Base-by-base conservation (phyloP, 2,329 filamentous ascomycete species). In the Talaromyces sp. region DNA sequence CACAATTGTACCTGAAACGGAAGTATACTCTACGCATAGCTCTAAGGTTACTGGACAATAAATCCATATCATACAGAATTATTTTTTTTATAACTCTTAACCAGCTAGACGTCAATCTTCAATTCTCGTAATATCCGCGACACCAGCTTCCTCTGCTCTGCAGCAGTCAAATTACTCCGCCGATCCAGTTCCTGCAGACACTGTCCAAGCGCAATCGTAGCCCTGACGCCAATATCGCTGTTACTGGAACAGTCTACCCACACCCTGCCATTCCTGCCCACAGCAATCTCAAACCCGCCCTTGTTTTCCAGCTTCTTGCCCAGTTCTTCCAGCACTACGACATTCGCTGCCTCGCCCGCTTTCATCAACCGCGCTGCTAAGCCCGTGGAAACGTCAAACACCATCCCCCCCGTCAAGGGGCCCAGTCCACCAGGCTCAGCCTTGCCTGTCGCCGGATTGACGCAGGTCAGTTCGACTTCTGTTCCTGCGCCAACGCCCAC, bases 391-490 rank as follows among this genome's bases (percentile, higher is more conserved):
- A 97, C 81, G 63, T 85, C 80, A 69, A 92, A 97, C 27, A 96
- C 76, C 89, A 95, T 97, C 12, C 94, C 94, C 9, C 88, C 91
- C 3, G 82, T 86, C 56, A 99, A 76, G 7, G 90, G 90, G 0
- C 94, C 94, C 17, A 97, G 80, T 0, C 93, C 93, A 53, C 96
- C 93, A 0, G 88, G 83, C 67, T 97, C 92, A 1, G 89, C 83
- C 70, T 95, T 96, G 27, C 93, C 93, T 0, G 92, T 97, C 1
- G 88, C 83, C 0, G 90, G 83, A 64, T 92, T 91, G 51, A 96
- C 88, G 73, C 94, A 97, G 69, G 95, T 91, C 51, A 99, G 80
- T 77, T 97, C 94, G 0, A 91, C 84, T 70, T 97, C 91, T 78
- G 92, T 91, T 74, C 92, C 89, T 65, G 88, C 87, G 70, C 91